Conservation (phyloP, 2,329 filamentous ascomycete species). For the Penicillium fuscoglaucum region DNA sequence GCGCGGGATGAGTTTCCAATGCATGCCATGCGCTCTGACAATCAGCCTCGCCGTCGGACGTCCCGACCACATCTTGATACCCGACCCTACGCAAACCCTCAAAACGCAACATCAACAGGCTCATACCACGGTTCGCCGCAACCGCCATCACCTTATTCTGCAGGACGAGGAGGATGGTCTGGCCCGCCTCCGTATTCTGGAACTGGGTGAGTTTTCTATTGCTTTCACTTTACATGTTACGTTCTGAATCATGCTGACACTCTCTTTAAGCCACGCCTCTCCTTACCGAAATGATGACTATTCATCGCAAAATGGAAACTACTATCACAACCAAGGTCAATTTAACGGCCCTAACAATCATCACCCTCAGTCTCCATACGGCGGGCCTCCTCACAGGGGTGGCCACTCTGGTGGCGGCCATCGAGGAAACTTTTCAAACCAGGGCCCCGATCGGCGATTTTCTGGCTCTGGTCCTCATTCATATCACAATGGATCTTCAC, state of each 20-base stretch:
- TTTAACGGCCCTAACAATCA: slow-evolving; percentile 58
- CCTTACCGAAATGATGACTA: slow-evolving; percentile 61
- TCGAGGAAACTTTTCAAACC: slow-evolving; percentile 59
- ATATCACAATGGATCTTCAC: slow-evolving; percentile 41
- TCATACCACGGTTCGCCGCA: slow-evolving; percentile 63
- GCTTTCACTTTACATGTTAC: slow-evolving; percentile 1
- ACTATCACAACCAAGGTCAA: slow-evolving; percentile 50
- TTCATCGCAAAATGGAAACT: slow-evolving; percentile 53
- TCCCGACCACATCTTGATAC: slow-evolving; percentile 45
- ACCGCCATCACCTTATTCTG: slow-evolving; percentile 60
- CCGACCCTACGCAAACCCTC: slow-evolving; percentile 56
- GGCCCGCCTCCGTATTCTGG: slow-evolving; percentile 46
- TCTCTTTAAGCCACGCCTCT: slow-evolving; percentile 61
- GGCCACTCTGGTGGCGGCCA: slow-evolving; percentile 51
- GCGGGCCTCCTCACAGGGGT: slow-evolving; percentile 53
- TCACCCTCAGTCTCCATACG: slow-evolving; percentile 47
- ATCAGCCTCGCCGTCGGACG: slow-evolving; percentile 36
- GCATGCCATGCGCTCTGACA: slow-evolving; percentile 38
- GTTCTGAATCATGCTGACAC: slow-evolving; percentile 22
- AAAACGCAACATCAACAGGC: slow-evolving; percentile 56
- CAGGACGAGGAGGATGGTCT: slow-evolving; percentile 56
- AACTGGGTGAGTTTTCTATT: slow-evolving; percentile 48
- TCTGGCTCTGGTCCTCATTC: slow-evolving; percentile 50
- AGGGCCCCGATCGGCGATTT: slow-evolving; percentile 47
- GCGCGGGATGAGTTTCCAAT: slow-evolving; percentile 36